Evolutionary conservation across 495 filamentous ascomycete genomes (phyloP).

Genomic region (Trichoderma reesei): DNA sequence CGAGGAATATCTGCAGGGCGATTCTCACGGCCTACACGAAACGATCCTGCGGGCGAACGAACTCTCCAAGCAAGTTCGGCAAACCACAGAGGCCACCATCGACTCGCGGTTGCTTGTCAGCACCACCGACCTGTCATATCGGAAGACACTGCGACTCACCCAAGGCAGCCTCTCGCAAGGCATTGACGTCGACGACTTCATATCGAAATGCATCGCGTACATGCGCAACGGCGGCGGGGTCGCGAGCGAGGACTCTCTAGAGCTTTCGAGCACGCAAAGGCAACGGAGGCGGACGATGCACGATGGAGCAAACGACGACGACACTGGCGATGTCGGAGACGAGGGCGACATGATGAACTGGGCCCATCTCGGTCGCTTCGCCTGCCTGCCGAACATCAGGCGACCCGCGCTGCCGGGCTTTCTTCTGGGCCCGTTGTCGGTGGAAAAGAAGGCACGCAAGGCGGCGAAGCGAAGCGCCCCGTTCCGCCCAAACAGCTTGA

Average conservation of each 20-base stretch:
- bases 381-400: slow-evolving; percentile 59
- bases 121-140: slow-evolving; percentile 65
- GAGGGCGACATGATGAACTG: slow-evolving; percentile 78
- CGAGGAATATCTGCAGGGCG: slow-evolving; percentile 52
- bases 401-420: slow-evolving; percentile 75
- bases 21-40: slow-evolving; percentile 50
- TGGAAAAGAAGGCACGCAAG: slow-evolving; percentile 71
- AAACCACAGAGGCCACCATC: slow-evolving; percentile 85
- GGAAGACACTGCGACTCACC: slow-evolving; percentile 59
- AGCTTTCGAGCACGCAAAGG: slow-evolving; percentile 38
- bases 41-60: slow-evolving; percentile 56
- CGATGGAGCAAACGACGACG: slow-evolving; percentile 25
- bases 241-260: slow-evolving; percentile 29
- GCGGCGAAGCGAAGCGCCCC: slow-evolving; percentile 53
- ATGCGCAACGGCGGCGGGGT: slow-evolving; percentile 58
- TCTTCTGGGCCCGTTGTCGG: slow-evolving; percentile 78
- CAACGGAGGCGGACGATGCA: slow-evolving; percentile 23
- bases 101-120: slow-evolving; percentile 77
- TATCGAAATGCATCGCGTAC: slow-evolving; percentile 79
- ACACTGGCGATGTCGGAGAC: slow-evolving; percentile 50
- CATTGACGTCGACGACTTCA: slow-evolving; percentile 86
- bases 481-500: slow-evolving; percentile 51
- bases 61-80: slow-evolving; percentile 61
- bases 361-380: slow-evolving; percentile 69
- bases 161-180: slow-evolving; percentile 59